Evolutionary conservation across 148 eudicot genomes (phyloP).

Genomic region (Selenicereus undatus): DNA sequence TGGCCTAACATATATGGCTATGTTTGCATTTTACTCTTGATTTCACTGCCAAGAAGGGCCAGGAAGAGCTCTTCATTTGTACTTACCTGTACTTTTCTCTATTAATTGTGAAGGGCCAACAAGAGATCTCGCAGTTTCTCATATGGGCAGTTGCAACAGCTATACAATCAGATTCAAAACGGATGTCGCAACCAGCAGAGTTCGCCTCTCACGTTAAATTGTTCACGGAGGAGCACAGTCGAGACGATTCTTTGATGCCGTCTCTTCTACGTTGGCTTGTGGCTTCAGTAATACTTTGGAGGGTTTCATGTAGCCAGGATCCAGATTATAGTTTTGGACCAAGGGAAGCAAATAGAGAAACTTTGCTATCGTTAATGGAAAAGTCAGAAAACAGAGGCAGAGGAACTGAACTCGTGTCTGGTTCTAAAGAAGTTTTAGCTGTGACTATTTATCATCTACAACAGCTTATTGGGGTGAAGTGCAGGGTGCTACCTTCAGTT

Average conservation of each 20-base stretch:
- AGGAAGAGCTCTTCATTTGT: neutral
- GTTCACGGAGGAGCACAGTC: constrained; percentile 16
- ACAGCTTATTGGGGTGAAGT: constrained; percentile 50
- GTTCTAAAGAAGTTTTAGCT: constrained; percentile 50
- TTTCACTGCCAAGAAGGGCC: neutral
- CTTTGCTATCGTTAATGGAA: constrained; percentile 48
- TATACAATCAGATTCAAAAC: constrained; percentile 34
- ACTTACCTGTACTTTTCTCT: constrained; percentile 15
- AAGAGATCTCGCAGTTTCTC: constrained; percentile 57
- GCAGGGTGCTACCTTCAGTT: constrained; percentile 53
- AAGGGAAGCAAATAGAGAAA: constrained; percentile 27
- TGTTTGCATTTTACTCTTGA: neutral
- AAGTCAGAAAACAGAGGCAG: constrained; percentile 21
- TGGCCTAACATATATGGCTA: neutral
- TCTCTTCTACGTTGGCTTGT: constrained; percentile 80
- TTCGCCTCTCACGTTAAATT: constrained; percentile 9
- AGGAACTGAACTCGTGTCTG: constrained; percentile 24
- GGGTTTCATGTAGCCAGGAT: constrained; percentile 32
- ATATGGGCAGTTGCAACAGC: constrained; percentile 76
- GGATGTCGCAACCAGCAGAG: constrained; percentile 24
- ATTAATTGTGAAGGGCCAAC: constrained; percentile 44
- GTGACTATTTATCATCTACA: constrained; percentile 54
- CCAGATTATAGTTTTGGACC: constrained; percentile 16
- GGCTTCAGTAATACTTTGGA: constrained; percentile 64
- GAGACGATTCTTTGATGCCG: constrained; percentile 47